Percentiles rank a stretch among this genome's conserved stretches.
Conservation (phyloP, 805 yeast genomes). For the Lipomyces japonicus region DNA sequence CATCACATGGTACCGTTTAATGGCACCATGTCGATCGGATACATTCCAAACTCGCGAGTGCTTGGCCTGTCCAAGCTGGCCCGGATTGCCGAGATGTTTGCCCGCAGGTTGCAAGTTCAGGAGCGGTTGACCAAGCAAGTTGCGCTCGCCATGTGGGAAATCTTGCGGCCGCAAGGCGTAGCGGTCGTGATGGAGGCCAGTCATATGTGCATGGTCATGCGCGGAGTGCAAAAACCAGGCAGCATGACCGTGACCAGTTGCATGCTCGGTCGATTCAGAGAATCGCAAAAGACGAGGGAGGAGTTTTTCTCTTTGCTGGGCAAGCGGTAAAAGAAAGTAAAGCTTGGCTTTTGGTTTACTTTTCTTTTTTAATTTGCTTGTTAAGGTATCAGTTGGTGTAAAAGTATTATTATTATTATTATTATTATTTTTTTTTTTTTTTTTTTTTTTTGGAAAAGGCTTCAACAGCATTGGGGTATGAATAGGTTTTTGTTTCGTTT, state of each 20-base stretch:
- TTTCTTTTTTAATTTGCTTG: too few relatives aligned
- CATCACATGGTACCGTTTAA: constrained; percentile 97
- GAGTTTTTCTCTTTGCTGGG: constrained; percentile 77
- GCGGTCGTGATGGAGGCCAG: constrained; percentile 98
- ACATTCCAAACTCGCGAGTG: constrained; percentile 90
- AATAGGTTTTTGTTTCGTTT: too few relatives aligned
- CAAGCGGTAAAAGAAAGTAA: constrained; percentile 2
- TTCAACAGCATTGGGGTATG: constrained; percentile 3
- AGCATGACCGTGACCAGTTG: constrained; percentile 91
- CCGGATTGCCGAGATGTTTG: constrained; percentile 92
- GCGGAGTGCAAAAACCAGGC: constrained; percentile 96
- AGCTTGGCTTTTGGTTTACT: neutral
- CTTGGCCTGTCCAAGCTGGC: constrained; percentile 91
- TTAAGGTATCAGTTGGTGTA: neutral
- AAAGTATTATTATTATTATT: too few relatives aligned
- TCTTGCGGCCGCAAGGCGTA: constrained; percentile 90
- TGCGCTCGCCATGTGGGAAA: constrained; percentile 91
- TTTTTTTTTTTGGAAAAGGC: neutral
- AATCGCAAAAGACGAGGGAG: constrained; percentile 91
- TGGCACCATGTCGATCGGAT: constrained; percentile 97
- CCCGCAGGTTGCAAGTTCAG: constrained; percentile 95
- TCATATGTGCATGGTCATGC: constrained; percentile 98
- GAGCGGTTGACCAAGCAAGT: constrained; percentile 95
- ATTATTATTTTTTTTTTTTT: neutral
- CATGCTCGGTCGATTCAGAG: constrained; percentile 94